These are phyloP conservation scores for Entelexis sorbosivorans DNA, from an alignment of 1,139 yeast species.

Conservation along the genomic window DNA sequence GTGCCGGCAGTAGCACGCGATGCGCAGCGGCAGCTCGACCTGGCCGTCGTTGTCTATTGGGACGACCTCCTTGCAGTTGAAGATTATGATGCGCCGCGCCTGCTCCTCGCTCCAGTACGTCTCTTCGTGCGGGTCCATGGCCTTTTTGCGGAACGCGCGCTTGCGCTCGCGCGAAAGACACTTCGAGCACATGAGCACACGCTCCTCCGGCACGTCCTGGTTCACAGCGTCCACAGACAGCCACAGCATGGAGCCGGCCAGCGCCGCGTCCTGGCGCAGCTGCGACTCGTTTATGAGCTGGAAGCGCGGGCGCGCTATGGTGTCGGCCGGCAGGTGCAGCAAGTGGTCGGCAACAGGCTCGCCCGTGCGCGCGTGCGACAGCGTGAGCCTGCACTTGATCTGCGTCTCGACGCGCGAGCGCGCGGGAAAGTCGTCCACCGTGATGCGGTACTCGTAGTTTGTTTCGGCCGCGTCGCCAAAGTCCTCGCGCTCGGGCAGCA, in stretches of 20 bases:
- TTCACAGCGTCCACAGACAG: constrained; percentile 35
- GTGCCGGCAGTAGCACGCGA: constrained; percentile 92
- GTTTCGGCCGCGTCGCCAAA: constrained; percentile 10
- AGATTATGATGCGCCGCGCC: constrained; percentile 71
- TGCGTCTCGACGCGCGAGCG: constrained; percentile 92
- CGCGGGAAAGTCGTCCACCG: constrained; percentile 54
- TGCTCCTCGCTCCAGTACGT: constrained; percentile 66
- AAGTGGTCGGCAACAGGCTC: constrained; percentile 54
- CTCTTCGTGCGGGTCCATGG: constrained; percentile 54
- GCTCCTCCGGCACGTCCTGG: constrained; percentile 30
- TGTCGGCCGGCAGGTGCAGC: constrained; percentile 71
- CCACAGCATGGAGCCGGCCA: constrained; percentile 26
- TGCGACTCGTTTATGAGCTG: constrained; percentile 36
- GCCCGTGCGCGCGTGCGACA: constrained; percentile 42
- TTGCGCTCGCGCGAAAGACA: constrained; percentile 88
- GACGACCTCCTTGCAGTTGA: constrained; percentile 79
- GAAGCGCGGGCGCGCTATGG: constrained; percentile 76
- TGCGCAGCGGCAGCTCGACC: constrained; percentile 69
- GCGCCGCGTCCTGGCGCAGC: constrained; percentile 26
- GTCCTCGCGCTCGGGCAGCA: constrained; percentile 6
- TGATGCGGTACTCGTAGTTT: constrained; percentile 37
- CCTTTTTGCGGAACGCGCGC: constrained; percentile 72
- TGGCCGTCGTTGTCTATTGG: constrained; percentile 36
- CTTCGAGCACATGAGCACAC: constrained; percentile 71
- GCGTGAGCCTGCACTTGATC: constrained; percentile 56